Conservation (phyloP, 306 rosid species). For the Sindora glabra region DNA sequence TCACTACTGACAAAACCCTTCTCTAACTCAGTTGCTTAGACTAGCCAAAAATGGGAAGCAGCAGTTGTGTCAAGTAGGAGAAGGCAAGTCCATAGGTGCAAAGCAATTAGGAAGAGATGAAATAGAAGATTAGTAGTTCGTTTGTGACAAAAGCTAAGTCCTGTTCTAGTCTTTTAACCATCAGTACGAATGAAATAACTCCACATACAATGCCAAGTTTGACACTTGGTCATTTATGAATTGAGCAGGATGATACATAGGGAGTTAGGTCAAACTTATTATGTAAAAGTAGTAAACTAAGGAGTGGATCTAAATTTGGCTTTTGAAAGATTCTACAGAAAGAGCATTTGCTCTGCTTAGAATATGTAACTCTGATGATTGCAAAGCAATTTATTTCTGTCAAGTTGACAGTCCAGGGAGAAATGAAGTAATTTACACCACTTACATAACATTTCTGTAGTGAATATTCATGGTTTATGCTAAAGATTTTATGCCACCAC, state of each 20-base stretch:
- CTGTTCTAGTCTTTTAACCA: neutral
- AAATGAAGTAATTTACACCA: neutral
- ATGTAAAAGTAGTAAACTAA: neutral
- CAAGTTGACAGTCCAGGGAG: neutral
- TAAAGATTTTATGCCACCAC: neutral
- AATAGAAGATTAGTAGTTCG: neutral
- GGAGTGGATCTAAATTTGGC: neutral
- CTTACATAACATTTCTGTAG: neutral
- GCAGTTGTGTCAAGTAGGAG: neutral
- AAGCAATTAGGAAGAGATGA: neutral
- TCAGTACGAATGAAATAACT: neutral
- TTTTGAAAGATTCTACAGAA: neutral
- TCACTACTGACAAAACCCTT: neutral
- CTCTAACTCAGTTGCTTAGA: neutral
- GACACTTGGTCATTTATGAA: neutral
- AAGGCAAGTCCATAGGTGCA: neutral
- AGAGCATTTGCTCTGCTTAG: neutral
- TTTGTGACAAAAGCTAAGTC: no score
- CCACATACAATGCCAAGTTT: neutral
- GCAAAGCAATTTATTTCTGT: neutral
- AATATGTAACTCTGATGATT: neutral
- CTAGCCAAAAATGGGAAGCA: neutral
- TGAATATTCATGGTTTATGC: neutral
- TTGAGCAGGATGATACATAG: neutral
- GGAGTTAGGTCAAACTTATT: neutral